Evolutionary conservation across 352 stramenopile genomes (phyloP), one percentile per base, ranked within the genome.

Genomic region (Phytophthora uliginosa): DNA sequence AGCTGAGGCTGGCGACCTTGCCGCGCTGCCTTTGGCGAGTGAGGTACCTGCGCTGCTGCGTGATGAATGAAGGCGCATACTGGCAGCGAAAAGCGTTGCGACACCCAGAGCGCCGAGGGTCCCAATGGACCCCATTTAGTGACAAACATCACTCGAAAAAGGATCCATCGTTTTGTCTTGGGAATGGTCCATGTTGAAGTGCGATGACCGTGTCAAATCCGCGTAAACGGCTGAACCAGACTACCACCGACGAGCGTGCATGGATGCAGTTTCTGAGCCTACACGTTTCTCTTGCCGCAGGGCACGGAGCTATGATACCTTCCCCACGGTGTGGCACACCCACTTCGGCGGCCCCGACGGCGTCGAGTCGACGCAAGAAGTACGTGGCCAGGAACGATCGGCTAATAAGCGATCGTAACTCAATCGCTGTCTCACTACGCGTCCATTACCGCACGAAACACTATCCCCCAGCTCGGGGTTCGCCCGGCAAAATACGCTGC

Each of bases 141-240:
- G 36, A 42, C 10, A 42, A 42, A 10, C 10, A 42, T 42, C 10
- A 15, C 36, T 18, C 36, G 10, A 15, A 42, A 42, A 42, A 12
- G 10, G 10, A 12, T 42, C 15, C 36, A 42, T 42, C 36, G 2
- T 18, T 42, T 42, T 42, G 40, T 42, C 63, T 65, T 70, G 42
- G 3, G 0, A 42, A 58, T 45, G 54, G 22, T 1, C 22, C 22
- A 65, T 45, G 63, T 65, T 70, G 63, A 70, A 70, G 63, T 65
- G 38, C 8, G 63, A 42, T 69, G 20, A 50, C 33, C 38, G 22
- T 56, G 26, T 59, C 47, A 66, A 66, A 66, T 28, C 48, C 31
- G 28, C 22, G 22, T 52, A 22, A 51, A 38, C 53, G n/a, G 4
- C 15, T 12, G 2, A 12, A 1, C 24, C 10, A 15, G n/a, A n/a